These are phyloP conservation scores for Leptodermis oblonga DNA, from an alignment of 257 asterid genomes.

Conservation along the genomic window DNA sequence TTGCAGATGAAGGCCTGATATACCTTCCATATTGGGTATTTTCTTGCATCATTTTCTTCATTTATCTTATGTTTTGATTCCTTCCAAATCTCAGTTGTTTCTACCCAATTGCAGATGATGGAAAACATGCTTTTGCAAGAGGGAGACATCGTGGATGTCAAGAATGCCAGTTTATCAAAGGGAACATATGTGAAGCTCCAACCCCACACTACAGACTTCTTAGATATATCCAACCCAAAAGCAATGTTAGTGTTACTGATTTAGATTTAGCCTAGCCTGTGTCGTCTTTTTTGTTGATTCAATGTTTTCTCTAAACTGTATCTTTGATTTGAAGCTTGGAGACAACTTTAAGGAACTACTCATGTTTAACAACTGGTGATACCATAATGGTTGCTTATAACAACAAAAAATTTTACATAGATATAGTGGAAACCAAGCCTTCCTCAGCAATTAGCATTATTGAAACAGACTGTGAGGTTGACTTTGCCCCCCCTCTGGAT, in stretches of 20 bases:
- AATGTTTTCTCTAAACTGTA: not conserved
- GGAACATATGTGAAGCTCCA: slow-evolving; percentile 32
- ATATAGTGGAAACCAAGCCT: slow-evolving; percentile 34
- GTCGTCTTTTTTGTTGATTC: not conserved
- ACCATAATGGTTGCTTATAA: slow-evolving; percentile 33
- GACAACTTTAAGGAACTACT: slow-evolving; percentile 26
- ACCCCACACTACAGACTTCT: slow-evolving; percentile 30
- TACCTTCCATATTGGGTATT: slow-evolving; percentile 32
- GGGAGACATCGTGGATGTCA: slow-evolving; percentile 31
- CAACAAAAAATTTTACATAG: slow-evolving; percentile 28
- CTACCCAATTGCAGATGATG: slow-evolving; percentile 29
- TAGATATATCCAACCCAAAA: slow-evolving; percentile 32
- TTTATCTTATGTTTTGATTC: not conserved
- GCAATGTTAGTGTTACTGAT: slow-evolving; percentile 29
- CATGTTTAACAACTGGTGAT: slow-evolving; percentile 39
- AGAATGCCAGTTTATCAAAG: slow-evolving; percentile 19
- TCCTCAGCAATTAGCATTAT: slow-evolving; percentile 26
- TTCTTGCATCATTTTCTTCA: not conserved
- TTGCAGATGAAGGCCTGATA: slow-evolving; percentile 32
- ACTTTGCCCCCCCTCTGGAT: slow-evolving; percentile 37
- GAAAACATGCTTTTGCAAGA: slow-evolving; percentile 36
- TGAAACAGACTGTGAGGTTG: slow-evolving; percentile 32
- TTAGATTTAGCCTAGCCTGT: not conserved
- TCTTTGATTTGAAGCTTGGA: slow-evolving; percentile 27
- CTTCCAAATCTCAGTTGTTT: not conserved